These are phyloP conservation scores for Secale cereale DNA, from an alignment of 176 grass and related monocot species.

Conservation along the genomic window DNA sequence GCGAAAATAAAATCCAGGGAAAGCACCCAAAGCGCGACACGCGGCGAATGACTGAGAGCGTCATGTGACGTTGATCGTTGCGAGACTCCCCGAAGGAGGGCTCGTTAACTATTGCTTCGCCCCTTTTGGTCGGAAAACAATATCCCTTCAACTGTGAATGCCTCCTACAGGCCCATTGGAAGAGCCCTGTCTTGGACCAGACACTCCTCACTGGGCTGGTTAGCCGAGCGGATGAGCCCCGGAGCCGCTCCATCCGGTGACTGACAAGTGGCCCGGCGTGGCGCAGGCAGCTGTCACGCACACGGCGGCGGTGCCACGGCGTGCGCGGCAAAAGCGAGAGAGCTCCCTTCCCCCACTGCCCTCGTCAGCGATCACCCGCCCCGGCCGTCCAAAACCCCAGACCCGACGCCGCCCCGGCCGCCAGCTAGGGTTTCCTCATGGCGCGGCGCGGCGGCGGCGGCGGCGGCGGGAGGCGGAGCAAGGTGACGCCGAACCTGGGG, in stretches of 20 bases:
- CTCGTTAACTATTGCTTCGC: no score
- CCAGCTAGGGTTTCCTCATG: constrained; percentile 45
- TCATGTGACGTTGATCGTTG: no score
- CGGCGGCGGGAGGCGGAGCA: constrained; percentile 20
- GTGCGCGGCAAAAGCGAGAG: not conserved
- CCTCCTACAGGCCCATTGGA: not conserved
- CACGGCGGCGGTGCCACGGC: not conserved
- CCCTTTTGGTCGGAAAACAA: no score
- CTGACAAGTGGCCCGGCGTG: not conserved
- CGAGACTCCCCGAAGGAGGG: no score
- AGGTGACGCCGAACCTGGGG: constrained; percentile 47
- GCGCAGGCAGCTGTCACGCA: not conserved
- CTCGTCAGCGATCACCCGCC: not conserved
- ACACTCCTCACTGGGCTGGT: no score
- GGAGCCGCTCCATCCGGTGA: not conserved
- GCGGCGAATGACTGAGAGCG: no score
- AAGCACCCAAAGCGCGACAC: no score
- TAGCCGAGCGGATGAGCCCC: not conserved
- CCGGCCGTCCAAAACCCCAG: not conserved
- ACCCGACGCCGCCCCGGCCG: no score
- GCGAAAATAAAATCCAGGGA: no score
- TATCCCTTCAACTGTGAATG: no score
- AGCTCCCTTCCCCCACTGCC: not conserved
- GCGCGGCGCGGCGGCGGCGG: constrained; percentile 26
- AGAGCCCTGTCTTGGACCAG: not conserved